These are phyloP conservation scores for Eremothecium sinecaudum DNA, from an alignment of 1,139 yeast species.

Conservation along the genomic window DNA sequence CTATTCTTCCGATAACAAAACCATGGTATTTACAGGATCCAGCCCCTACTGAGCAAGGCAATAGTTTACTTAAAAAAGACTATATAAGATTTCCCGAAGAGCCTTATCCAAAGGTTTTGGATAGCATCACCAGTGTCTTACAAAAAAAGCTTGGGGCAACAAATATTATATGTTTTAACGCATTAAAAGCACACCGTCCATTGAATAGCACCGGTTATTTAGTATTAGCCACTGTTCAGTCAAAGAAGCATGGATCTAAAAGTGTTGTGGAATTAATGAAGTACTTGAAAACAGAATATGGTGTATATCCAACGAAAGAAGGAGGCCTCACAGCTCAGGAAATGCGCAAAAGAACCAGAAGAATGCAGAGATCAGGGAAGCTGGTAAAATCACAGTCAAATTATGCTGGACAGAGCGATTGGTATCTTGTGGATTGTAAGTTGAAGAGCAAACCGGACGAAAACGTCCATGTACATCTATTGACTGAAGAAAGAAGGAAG, in stretches of 20 bases:
- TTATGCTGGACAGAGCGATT: slow-evolving; percentile 40
- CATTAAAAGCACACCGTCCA: slow-evolving; percentile 38
- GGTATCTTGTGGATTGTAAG: slow-evolving; percentile 72
- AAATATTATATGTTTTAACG: slow-evolving; percentile 52
- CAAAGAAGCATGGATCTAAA: slow-evolving; percentile 63
- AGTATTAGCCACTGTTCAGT: slow-evolving; percentile 68
- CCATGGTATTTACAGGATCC: slow-evolving; percentile 27
- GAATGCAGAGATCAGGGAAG: slow-evolving; percentile 48
- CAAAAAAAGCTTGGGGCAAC: slow-evolving; percentile 56
- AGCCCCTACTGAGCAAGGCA: slow-evolving; percentile 3
- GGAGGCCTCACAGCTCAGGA: slow-evolving; percentile 61
- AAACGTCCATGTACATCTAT: slow-evolving; percentile 57
- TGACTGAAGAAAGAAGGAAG: slow-evolving; percentile 59
- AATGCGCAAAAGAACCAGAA: slow-evolving; percentile 48
- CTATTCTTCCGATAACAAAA: too few species aligned
- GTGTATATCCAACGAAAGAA: slow-evolving; percentile 47
- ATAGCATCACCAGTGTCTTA: slow-evolving; percentile 39
- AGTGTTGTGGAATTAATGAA: slow-evolving; percentile 54
- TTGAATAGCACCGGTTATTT: slow-evolving; percentile 41
- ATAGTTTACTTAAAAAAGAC: slow-evolving; percentile 8
- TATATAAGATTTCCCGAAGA: slow-evolving; percentile 37
- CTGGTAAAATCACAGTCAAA: slow-evolving; percentile 36
- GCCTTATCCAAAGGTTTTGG: slow-evolving; percentile 45
- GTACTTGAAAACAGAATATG: slow-evolving; percentile 38
- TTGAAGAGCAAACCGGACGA: slow-evolving; percentile 32